Conservation (phyloP, 2,329 filamentous ascomycete species). For the Karstenula rhodostoma region DNA sequence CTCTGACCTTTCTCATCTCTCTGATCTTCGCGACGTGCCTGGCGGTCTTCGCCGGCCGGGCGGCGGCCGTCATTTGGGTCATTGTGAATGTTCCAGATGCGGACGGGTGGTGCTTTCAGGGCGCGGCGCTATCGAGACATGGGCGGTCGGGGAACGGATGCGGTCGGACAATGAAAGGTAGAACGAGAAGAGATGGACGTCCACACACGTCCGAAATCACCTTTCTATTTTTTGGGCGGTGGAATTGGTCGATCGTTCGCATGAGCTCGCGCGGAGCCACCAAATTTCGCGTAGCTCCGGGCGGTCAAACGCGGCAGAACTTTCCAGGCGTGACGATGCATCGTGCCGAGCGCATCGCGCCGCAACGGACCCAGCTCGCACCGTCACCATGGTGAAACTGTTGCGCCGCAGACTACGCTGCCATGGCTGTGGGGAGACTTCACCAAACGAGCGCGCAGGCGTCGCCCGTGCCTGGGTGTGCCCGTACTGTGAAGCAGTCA, state of each 20-base stretch:
- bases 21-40: conserved; percentile 42
- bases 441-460: conserved; percentile 31
- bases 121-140: conserved; percentile 40
- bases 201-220: background rate
- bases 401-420: conserved; percentile 47
- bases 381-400: conserved; percentile 38
- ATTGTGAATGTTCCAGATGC: conserved; percentile 63
- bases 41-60: conserved; percentile 33
- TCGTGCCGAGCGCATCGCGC: background rate
- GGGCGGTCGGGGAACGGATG: conserved; percentile 3
- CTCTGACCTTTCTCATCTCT: conserved; percentile 54
- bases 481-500: conserved; percentile 81
- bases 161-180: background rate
- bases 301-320: conserved; percentile 12
- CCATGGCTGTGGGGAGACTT: conserved; percentile 43
- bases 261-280: conserved; percentile 1
- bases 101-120: conserved; percentile 20
- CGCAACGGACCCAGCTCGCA: background rate
- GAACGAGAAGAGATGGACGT: background rate
- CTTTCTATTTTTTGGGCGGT: background rate
- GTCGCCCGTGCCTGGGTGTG: conserved; percentile 38
- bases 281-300: conserved; percentile 16
- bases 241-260: background rate
- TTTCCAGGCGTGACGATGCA: background rate
- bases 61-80: conserved; percentile 31